phyloP scores from a whole-genome alignment of 164 flowering plant species.

The Vitis rupestris region DNA sequence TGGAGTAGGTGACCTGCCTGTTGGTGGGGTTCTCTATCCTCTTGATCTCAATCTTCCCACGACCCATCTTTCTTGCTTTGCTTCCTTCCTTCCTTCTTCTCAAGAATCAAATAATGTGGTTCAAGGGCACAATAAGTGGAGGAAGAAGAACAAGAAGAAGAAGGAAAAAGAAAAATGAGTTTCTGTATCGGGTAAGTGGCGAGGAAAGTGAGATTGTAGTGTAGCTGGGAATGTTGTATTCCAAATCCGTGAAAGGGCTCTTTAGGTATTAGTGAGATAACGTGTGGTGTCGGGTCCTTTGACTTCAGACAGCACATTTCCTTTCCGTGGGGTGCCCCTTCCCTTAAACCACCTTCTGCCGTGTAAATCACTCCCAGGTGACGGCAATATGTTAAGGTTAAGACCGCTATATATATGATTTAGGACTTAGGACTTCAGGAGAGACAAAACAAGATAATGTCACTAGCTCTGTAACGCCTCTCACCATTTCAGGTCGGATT shows the following conservation, averaged over 20 bases:
- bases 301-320: too few relatives aligned
- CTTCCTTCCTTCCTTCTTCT: background rate
- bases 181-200: slow-evolving; percentile 19
- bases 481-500: background rate
- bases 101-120: background rate
- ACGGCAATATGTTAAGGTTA: too few relatives aligned
- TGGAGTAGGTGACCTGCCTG: slow-evolving; percentile 75
- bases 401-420: too few relatives aligned
- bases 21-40: slow-evolving; percentile 61
- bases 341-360: background rate
- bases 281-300: too few relatives aligned
- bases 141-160: slow-evolving; percentile 10
- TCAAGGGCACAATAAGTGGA: background rate
- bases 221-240: slow-evolving; percentile 16
- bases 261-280: too few relatives aligned
- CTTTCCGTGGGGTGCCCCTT: too few relatives aligned
- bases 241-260: slow-evolving; percentile 6
- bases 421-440: too few relatives aligned
- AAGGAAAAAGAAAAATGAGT: background rate
- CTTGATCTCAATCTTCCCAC: slow-evolving; percentile 78
- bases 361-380: background rate
- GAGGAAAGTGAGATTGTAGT: slow-evolving; percentile 18
- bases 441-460: too few relatives aligned
- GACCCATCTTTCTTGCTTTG: slow-evolving; percentile 40
- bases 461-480: too few relatives aligned